Conservation (phyloP, 768 basidiomycete species). For the Russula brevipes region DNA sequence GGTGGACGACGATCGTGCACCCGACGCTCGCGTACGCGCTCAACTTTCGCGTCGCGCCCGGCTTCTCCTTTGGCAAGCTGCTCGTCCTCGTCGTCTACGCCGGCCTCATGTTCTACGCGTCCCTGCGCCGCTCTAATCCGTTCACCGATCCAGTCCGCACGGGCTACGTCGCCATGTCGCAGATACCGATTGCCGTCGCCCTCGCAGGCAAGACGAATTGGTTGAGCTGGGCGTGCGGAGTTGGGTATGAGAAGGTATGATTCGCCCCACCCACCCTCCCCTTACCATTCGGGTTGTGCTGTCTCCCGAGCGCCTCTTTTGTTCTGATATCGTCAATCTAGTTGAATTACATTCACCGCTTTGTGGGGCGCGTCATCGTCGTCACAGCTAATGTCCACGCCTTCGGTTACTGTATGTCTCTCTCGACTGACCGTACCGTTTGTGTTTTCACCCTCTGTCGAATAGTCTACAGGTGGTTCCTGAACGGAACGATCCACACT, state of each 20-base stretch:
- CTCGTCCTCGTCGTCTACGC: constrained; percentile 37
- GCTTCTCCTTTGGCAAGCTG: constrained; percentile 38
- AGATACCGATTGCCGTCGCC: constrained; percentile 42
- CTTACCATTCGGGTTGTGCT: too few species aligned
- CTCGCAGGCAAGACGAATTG: constrained; percentile 49
- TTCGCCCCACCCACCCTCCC: background rate
- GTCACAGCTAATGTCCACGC: constrained; percentile 41
- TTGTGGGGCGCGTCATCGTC: constrained; percentile 41
- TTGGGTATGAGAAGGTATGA: constrained; percentile 46
- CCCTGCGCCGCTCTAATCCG: constrained; percentile 34
- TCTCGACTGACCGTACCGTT: background rate
- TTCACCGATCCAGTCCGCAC: constrained; percentile 34
- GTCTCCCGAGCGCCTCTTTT: background rate
- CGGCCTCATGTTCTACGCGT: constrained; percentile 34
- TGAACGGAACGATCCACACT: background rate
- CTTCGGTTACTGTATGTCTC: constrained; percentile 37
- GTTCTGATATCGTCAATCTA: constrained; percentile 27
- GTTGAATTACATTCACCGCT: constrained; percentile 55
- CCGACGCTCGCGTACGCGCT: constrained; percentile 32
- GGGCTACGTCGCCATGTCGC: constrained; percentile 39
- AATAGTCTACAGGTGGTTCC: constrained; percentile 14
- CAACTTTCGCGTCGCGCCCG: constrained; percentile 33
- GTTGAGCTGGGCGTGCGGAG: constrained; percentile 37
- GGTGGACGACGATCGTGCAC: constrained; percentile 36
- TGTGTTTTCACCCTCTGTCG: background rate